Percentiles rank a stretch among this genome's conserved stretches.
Conservation (phyloP, 805 yeast genomes). For the Scheffersomyces amazonensis region DNA sequence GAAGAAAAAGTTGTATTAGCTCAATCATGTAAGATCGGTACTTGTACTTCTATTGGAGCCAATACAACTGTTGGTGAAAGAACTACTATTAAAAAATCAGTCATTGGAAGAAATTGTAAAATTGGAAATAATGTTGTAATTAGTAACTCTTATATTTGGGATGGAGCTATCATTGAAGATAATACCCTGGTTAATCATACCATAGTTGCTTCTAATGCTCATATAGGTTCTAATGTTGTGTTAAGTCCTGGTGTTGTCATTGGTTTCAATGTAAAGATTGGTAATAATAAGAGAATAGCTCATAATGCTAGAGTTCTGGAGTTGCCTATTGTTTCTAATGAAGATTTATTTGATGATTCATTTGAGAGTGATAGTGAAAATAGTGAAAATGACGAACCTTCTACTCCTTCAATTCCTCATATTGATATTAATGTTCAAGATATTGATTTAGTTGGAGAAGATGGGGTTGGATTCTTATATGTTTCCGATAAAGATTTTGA, state of each 20-base stretch:
- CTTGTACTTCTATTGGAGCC: conserved; percentile 79
- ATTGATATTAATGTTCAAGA: conserved; percentile 37
- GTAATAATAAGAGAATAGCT: conserved; percentile 47
- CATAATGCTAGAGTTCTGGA: conserved; percentile 53
- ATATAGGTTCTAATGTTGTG: conserved; percentile 48
- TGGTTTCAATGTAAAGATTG: conserved; percentile 72
- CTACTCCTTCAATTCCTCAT: conserved; percentile 1
- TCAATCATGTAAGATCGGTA: conserved; percentile 84
- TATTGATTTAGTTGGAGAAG: conserved; percentile 43
- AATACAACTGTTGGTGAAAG: conserved; percentile 75
- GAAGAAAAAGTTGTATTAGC: conserved; percentile 87
- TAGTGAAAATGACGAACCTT: conserved; percentile 6
- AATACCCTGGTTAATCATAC: conserved; percentile 56
- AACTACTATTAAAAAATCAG: conserved; percentile 61
- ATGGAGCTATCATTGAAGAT: conserved; percentile 70
- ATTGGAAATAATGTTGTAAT: conserved; percentile 78
- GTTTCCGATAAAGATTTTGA: conserved; percentile 38
- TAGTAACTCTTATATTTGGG: conserved; percentile 83
- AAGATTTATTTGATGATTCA: conserved; percentile 26
- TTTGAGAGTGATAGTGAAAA: conserved; percentile 28
- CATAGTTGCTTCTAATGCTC: conserved; percentile 66
- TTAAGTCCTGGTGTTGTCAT: conserved; percentile 73
- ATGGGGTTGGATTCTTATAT: conserved; percentile 50
- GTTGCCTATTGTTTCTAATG: conserved; percentile 33
- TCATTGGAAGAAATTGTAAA: conserved; percentile 81